Conservation (phyloP, 1,139 yeast species). For the Oligophagozyma castellii region DNA sequence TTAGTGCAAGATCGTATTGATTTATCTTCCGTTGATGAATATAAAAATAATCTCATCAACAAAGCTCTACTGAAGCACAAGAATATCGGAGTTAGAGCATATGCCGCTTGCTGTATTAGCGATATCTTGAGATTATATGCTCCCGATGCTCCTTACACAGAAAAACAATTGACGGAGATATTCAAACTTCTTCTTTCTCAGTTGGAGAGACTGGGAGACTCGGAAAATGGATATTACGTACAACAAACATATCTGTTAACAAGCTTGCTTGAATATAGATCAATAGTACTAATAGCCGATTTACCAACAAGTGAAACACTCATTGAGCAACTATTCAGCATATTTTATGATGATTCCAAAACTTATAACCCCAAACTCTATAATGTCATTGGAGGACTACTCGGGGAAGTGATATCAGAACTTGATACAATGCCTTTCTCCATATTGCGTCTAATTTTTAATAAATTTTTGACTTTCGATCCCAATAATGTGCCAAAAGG, state of each 20-base stretch:
- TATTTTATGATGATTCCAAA: constrained; percentile 43
- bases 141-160: constrained; percentile 83
- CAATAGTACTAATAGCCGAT: constrained; percentile 69
- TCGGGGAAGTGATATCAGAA: constrained; percentile 69
- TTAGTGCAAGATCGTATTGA: constrained; percentile 50
- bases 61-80: constrained; percentile 46
- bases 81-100: constrained; percentile 60
- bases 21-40: constrained; percentile 29
- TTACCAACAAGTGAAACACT: constrained; percentile 48
- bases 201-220: constrained; percentile 42
- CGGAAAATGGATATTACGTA: constrained; percentile 48
- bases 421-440: constrained; percentile 51
- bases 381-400: constrained; percentile 50
- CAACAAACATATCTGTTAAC: constrained; percentile 59
- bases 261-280: constrained; percentile 61
- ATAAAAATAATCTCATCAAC: constrained; percentile 42
- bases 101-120: constrained; percentile 58
- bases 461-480: constrained; percentile 26
- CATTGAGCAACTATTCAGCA: constrained; percentile 42
- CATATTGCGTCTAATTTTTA: constrained; percentile 48
- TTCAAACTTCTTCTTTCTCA: constrained; percentile 52
- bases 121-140: constrained; percentile 71
- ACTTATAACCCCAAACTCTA: constrained; percentile 32
- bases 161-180: constrained; percentile 44
- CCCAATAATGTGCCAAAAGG: constrained; percentile 23